Base-by-base conservation (phyloP, 768 basidiomycete genomes). In the Astraeus odoratus region DNA sequence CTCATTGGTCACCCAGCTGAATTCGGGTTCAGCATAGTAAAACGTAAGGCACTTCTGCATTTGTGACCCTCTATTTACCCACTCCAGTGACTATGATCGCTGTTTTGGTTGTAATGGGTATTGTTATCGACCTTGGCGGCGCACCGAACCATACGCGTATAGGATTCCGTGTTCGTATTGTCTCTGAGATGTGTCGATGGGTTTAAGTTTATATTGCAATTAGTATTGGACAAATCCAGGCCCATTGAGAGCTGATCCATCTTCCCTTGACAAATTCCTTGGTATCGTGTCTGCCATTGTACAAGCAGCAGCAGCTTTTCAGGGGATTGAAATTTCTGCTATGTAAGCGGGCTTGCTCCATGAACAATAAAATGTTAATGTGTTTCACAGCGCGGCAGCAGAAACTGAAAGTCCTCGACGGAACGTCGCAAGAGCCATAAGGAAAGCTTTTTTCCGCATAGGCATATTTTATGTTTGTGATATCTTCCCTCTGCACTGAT, bases 401-500 rank as follows among this genome's bases (percentile, higher is more conserved):
- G 88, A 90, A 62, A 86, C 84, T 0, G 71, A 79, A 56, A 86
- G 73, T 60, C 88, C 88, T 2, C 78, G 85, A 25, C 77, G 80
- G 20, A 87, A 86, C 55, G 85, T 92, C 49, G 67, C 77, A 8
- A 86, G 82, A 57, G 86, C 87, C 20, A 76, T 86, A 24, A 70
- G 74, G 19, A 71, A 83, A 26, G 86, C 89, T 3, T 89, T 88
- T 63, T 85, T 77, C 67, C 81, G 90, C 51, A 88, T 94, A 54
- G 51, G 82, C 8, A 51, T 87, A 22, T 90, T 90, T 73, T 90
- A 89, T 52, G 76, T 79, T 46, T 74, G 57, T 24, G 20, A n/a
- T 12, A 6, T 18, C 6, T 4, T 20, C 7, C 4, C 7, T 47
- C n/a, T 22, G 39, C 34, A 12, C 13, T 39, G 15, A 29, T 10